These are phyloP conservation scores for Neurospora sublineolata DNA, from an alignment of 495 filamentous ascomycete species.

Conservation along the genomic window DNA sequence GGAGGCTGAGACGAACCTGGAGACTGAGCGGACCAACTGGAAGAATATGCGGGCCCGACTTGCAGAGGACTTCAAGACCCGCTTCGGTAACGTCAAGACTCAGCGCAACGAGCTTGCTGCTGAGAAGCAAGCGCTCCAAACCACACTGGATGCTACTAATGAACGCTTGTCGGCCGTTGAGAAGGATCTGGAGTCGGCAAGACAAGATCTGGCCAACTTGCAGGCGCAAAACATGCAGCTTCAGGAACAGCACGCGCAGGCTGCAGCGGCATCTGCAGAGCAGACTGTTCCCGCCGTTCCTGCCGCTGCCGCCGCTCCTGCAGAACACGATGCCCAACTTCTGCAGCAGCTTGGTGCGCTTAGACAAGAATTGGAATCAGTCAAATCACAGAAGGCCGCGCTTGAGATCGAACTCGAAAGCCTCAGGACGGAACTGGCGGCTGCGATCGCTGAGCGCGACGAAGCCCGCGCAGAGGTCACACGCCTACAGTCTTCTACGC, in stretches of 20 bases:
- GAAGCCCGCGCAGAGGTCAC: conserved; percentile 38
- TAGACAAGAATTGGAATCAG: conserved; percentile 28
- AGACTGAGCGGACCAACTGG: conserved; percentile 37
- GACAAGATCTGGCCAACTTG: conserved; percentile 22
- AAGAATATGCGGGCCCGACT: conserved; percentile 27
- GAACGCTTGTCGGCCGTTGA: conserved; percentile 22
- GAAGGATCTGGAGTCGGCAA: conserved; percentile 26
- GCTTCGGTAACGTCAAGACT: conserved; percentile 27
- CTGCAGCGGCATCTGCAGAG: conserved; percentile 4
- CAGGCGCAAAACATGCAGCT: conserved; percentile 26
- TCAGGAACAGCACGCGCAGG: conserved; percentile 14
- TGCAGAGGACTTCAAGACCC: conserved; percentile 36
- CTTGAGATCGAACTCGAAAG: conserved; percentile 36
- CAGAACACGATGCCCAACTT: conserved; percentile 41
- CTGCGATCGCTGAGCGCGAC: conserved; percentile 30
- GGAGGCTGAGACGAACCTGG: conserved; percentile 29
- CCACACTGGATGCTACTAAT: conserved; percentile 21
- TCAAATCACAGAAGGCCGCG: conserved; percentile 27
- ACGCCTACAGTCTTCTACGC: conserved; percentile 16
- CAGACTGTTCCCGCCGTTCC: conserved; percentile 4
- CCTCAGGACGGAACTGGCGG: conserved; percentile 31
- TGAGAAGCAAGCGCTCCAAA: conserved; percentile 28
- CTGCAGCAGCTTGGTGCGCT: conserved; percentile 51
- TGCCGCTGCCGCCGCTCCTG: conserved; percentile 1
- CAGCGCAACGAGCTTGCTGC: conserved; percentile 29